These are phyloP conservation scores for Huntiella savannae DNA, from an alignment of 2,329 filamentous ascomycete genomes.

Conservation along the genomic window DNA sequence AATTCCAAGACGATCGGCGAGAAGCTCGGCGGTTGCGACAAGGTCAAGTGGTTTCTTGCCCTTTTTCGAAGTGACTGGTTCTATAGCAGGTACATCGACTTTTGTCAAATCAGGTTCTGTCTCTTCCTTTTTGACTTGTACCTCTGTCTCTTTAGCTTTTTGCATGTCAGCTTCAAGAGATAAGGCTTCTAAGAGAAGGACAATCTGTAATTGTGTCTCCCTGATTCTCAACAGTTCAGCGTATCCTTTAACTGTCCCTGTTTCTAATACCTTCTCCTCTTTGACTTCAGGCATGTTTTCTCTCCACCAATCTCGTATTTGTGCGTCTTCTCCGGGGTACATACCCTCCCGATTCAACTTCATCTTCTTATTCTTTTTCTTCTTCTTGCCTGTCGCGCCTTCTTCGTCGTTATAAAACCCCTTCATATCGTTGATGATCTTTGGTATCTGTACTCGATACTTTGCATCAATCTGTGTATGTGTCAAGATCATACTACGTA, in stretches of 20 bases:
- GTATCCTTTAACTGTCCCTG: constrained; percentile 39
- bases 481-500: constrained; percentile 49
- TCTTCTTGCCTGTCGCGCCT: constrained; percentile 20
- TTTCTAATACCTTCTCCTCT: constrained; percentile 25
- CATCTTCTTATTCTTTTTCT: constrained; percentile 40
- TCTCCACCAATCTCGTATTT: constrained; percentile 54
- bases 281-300: constrained; percentile 30
- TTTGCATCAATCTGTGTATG: constrained; percentile 58
- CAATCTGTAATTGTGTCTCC: constrained; percentile 66
- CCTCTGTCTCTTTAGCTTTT: constrained; percentile 21
- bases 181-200: constrained; percentile 58
- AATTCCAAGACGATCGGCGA: constrained; percentile 62
- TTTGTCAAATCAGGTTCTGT: constrained; percentile 18
- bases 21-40: constrained; percentile 46
- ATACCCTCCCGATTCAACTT: constrained; percentile 50
- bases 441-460: constrained; percentile 51
- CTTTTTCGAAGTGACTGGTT: constrained; percentile 27
- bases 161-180: constrained; percentile 36
- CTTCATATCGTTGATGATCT: constrained; percentile 38
- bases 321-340: constrained; percentile 45
- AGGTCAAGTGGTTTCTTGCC: constrained; percentile 40
- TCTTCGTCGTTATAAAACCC: constrained; percentile 28
- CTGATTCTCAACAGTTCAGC: constrained; percentile 49
- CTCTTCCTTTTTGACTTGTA: constrained; percentile 21
- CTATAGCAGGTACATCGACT: constrained; percentile 10